Evolutionary conservation across 441 rosid genomes (phyloP), one percentile per base, ranked within the genome.

Genomic region (Euphorbia corollata): DNA sequence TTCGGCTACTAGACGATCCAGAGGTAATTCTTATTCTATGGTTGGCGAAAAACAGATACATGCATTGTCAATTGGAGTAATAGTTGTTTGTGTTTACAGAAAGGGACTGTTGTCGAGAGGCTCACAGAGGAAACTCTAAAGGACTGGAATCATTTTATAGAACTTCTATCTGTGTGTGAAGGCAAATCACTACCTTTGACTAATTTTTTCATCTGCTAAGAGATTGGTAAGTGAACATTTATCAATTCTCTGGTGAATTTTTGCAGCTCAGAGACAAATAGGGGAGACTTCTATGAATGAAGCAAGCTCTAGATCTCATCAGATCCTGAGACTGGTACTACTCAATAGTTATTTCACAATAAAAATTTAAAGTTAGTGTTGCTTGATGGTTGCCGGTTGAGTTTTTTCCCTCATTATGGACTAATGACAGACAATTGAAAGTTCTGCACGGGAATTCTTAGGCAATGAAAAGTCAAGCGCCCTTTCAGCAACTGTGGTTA

Each of bases 281-380:
- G 98, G 96, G 63, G 98, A 88, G 80, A 95, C 98, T 68, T 84
- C 87, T 75, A 80, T 95, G 70, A 95, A 95, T 62, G 96, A 89
- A 78, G 80, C 88, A 73, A 91, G 99, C 80, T 94, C 96, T 63
- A 87, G 98, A 80, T 94, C 99, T 68, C 98, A 94, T 81, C 97
- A 95, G 86, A 90, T 92, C 76, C 74, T 90, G 75, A 90, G 89
- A 83, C 68, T 95, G 96, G 99, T 95, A 87, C 27, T 66, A 66
- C 50, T 66, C n/a, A 36, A 8, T 64, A 61, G 34, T 63, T 74
- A 69, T 64, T 80, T 65, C 24, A 27, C 65, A 55, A 15, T 24
- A 53, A 67, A 36, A 36, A 69, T 62, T 67, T 27, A 12, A 48
- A 19, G 43, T 69, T 23, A 24, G 43, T 65, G 68, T 8, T 63